phyloP scores from a whole-genome alignment of 2,329 filamentous ascomycete genomes.

The Orbilia quercus region DNA sequence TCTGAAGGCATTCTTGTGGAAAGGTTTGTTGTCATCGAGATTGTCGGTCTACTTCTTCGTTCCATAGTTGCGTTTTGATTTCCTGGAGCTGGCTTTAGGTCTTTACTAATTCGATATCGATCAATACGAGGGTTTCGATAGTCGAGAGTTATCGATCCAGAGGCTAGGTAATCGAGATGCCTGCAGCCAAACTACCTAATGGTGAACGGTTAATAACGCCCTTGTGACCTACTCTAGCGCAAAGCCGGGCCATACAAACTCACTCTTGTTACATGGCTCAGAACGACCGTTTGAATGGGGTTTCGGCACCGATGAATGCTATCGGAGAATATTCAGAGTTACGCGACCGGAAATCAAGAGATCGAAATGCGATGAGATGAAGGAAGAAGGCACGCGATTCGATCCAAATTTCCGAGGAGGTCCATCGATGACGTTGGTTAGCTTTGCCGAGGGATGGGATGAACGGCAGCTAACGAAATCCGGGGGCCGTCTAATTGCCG shows the following conservation, averaged over 20 bases:
- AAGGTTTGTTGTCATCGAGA: conserved; percentile 35
- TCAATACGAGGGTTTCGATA: not conserved
- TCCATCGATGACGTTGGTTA: conserved; percentile 50
- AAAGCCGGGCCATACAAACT: conserved; percentile 26
- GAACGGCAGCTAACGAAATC: conserved; percentile 44
- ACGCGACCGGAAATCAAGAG: conserved; percentile 28
- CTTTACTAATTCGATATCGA: conserved; percentile 6
- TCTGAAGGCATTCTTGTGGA: conserved; percentile 25
- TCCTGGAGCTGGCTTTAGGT: too few species aligned
- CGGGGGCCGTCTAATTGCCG: conserved; percentile 24
- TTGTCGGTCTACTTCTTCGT: conserved; percentile 34
- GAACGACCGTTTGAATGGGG: conserved; percentile 14
- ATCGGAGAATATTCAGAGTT: conserved; percentile 38
- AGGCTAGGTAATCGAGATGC: conserved; percentile 25
- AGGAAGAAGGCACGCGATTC: conserved; percentile 23
- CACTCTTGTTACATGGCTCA: conserved; percentile 53
- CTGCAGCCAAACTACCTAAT: conserved; percentile 16
- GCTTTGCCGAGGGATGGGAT: conserved; percentile 46
- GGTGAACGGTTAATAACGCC: conserved; percentile 20
- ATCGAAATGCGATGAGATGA: conserved; percentile 27
- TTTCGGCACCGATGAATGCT: conserved; percentile 4
- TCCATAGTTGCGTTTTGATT: conserved; percentile 13
- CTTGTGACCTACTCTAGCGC: conserved; percentile 24
- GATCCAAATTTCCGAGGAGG: conserved; percentile 42
- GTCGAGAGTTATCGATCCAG: conserved; percentile 19